Percentiles rank a stretch among this genome's conserved stretches.
Evolutionary conservation across 2,329 filamentous ascomycete genomes (phyloP).

Genomic region (Grosmannia clavigera): DNA sequence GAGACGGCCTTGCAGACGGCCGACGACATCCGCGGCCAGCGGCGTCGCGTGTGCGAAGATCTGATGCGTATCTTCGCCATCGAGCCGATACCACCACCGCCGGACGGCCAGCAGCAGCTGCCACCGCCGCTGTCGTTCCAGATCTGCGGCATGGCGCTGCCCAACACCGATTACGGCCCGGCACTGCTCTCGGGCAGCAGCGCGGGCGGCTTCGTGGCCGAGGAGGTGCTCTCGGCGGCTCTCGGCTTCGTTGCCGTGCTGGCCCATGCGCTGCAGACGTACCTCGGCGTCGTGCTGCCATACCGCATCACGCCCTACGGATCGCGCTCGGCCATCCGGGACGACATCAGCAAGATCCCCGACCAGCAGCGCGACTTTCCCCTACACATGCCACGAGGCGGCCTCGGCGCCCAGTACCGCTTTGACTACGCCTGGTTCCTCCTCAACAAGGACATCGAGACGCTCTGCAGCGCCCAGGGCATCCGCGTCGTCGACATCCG

Average conservation of each 20-base stretch:
- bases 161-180: slow-evolving; percentile 64
- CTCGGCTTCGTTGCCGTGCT: slow-evolving; percentile 71
- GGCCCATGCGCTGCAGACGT: slow-evolving; percentile 65
- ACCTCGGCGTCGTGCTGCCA: slow-evolving; percentile 64
- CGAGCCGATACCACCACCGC: slow-evolving; percentile 34
- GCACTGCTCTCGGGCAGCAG: slow-evolving; percentile 14
- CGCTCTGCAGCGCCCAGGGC: slow-evolving; percentile 50
- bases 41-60: slow-evolving; percentile 78
- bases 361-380: slow-evolving; percentile 63
- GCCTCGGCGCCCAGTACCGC: slow-evolving; percentile 64
- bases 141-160: slow-evolving; percentile 65
- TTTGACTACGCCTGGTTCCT: slow-evolving; percentile 96
- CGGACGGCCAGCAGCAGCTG: neutral
- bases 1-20: slow-evolving; percentile 42
- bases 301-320: slow-evolving; percentile 65
- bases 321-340: slow-evolving; percentile 63
- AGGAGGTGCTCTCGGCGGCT: slow-evolving; percentile 66
- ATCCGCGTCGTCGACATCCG: slow-evolving; percentile 79
- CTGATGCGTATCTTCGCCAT: slow-evolving; percentile 72
- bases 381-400: slow-evolving; percentile 52
- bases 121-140: slow-evolving; percentile 63
- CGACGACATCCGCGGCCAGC: slow-evolving; percentile 68
- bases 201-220: slow-evolving; percentile 30
- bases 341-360: slow-evolving; percentile 52
- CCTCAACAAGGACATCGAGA: slow-evolving; percentile 90